Conservation (phyloP, 768 basidiomycete genomes). For the Podaxis sp. region DNA sequence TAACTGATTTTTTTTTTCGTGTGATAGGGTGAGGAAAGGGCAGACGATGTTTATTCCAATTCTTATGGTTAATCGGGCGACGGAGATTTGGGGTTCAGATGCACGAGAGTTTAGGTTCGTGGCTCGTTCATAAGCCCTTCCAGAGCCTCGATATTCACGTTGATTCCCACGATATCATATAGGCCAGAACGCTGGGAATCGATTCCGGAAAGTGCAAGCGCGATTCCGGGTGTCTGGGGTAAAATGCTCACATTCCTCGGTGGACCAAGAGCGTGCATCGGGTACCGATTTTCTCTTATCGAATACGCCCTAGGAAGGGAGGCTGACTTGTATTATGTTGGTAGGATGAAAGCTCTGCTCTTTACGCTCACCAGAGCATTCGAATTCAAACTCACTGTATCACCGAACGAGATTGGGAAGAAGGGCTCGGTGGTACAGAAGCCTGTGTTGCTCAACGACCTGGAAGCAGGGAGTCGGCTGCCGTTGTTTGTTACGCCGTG, state of each 20-base stretch:
- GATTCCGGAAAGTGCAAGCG: conserved; percentile 39
- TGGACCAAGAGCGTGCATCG: conserved; percentile 66
- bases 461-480: conserved; percentile 41
- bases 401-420: conserved; percentile 34
- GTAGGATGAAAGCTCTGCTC: conserved; percentile 31
- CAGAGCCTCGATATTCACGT: background rate
- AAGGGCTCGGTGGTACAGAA: conserved; percentile 39
- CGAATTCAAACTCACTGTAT: conserved; percentile 51
- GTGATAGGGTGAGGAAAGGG: conserved; percentile 40
- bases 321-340: background rate
- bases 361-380: conserved; percentile 37
- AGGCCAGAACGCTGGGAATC: conserved; percentile 68
- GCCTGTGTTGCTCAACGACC: conserved; percentile 44
- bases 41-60: conserved; percentile 51
- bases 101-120: conserved; percentile 56
- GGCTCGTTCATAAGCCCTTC: background rate
- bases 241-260: conserved; percentile 63
- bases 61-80: conserved; percentile 48
- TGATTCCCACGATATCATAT: background rate
- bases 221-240: conserved; percentile 61
- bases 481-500: conserved; percentile 41
- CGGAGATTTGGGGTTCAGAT: conserved; percentile 63
- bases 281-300: conserved; percentile 63
- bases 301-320: conserved; percentile 38
- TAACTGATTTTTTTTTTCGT: background rate